Percentiles rank a stretch among this genome's conserved stretches.
Evolutionary conservation across 106 monocot species (phyloP).

Genomic region (Chionographis japonica): DNA sequence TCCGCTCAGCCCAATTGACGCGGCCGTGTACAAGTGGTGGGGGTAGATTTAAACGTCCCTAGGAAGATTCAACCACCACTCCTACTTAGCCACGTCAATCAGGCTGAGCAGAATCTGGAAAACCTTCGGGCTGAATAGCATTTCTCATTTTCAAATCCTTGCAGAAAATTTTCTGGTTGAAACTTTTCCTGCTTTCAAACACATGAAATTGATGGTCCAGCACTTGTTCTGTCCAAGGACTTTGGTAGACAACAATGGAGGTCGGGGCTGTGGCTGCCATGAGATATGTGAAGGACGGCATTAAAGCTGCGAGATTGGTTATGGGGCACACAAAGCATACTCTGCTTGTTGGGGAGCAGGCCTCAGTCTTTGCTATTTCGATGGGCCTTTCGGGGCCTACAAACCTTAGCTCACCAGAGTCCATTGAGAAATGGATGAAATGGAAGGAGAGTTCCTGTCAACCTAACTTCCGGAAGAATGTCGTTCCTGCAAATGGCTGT

Average conservation of each 20-base stretch:
- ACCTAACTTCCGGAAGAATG: conserved; percentile 90
- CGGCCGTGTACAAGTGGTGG: too few species aligned
- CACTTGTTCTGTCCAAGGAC: conserved; percentile 42
- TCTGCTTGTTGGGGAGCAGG: conserved; percentile 80
- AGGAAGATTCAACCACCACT: too few species aligned
- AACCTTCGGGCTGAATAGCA: too few species aligned
- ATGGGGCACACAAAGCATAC: conserved; percentile 82
- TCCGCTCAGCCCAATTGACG: too few species aligned
- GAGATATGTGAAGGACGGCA: conserved; percentile 95
- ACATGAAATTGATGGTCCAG: conserved; percentile 12
- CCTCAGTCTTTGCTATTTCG: conserved; percentile 79
- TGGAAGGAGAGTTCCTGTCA: conserved; percentile 69
- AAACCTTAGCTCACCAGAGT: conserved; percentile 75
- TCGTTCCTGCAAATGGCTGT: conserved; percentile 47
- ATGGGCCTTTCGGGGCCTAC: conserved; percentile 88
- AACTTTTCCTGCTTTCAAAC: conserved; percentile 2
- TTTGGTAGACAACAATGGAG: conserved; percentile 74
- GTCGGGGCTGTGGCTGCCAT: conserved; percentile 88
- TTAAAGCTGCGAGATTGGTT: conserved; percentile 79
- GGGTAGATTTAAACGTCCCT: too few species aligned
- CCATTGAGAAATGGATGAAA: conserved; percentile 62
- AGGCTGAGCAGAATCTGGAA: too few species aligned
- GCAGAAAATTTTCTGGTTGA: not conserved
- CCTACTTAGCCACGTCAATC: too few species aligned
- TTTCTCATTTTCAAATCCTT: not conserved